Percentiles rank a stretch among this genome's conserved stretches.
phyloP scores from a whole-genome alignment of 129 eudicot genomes.

The Rutidosis leptorrhynchoides region DNA sequence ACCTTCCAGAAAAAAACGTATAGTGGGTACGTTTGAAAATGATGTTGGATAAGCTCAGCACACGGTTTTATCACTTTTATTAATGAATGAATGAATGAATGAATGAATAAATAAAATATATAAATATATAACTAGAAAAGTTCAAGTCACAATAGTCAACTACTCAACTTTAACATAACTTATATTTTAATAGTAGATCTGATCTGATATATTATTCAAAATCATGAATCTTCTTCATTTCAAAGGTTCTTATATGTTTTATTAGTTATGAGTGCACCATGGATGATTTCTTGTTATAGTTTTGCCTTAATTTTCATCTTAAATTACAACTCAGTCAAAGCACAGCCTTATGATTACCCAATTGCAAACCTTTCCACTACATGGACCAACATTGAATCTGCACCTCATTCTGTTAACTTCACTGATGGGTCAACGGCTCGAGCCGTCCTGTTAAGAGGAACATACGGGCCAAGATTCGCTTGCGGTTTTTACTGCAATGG shows the following conservation, averaged over 20 bases:
- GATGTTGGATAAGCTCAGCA: background rate
- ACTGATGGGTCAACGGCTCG: slow-evolving; percentile 7
- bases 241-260: background rate
- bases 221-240: background rate
- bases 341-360: background rate
- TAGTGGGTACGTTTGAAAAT: background rate
- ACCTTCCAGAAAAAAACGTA: no score
- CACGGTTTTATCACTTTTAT: background rate
- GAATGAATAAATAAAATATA: no score
- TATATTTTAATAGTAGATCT: no score
- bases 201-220: no score
- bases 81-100: no score
- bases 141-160: background rate
- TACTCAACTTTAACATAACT: no score
- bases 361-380: slow-evolving; percentile 17
- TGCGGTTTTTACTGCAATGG: slow-evolving; percentile 34
- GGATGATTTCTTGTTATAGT: slow-evolving; percentile 1
- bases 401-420: background rate
- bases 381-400: slow-evolving; percentile 18
- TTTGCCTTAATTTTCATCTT: slow-evolving; percentile 15
- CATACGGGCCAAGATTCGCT: background rate
- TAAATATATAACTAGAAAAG: background rate
- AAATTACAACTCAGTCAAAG: background rate
- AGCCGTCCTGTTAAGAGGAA: slow-evolving; percentile 12
- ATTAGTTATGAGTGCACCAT: background rate